Conservation (phyloP, 1,139 yeast genomes). For the Hansenula sp. region DNA sequence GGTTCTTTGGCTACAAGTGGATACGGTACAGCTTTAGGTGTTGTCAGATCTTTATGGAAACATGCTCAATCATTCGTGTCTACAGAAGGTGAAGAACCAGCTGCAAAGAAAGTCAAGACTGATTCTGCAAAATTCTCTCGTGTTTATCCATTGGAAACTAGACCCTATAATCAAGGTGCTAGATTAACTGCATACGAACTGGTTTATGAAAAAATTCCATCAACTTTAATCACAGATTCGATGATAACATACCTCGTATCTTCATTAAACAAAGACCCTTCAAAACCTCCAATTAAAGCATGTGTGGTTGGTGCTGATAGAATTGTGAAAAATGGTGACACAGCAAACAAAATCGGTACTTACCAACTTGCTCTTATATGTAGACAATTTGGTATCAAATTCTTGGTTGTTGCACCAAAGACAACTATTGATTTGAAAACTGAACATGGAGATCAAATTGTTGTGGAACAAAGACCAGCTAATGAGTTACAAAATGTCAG, state of each 20-base stretch:
- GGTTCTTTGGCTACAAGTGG: constrained; percentile 96
- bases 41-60: constrained; percentile 66
- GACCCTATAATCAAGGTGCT: constrained; percentile 97
- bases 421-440: constrained; percentile 80
- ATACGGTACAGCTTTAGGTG: constrained; percentile 94
- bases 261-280: constrained; percentile 21
- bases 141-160: constrained; percentile 86
- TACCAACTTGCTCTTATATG: constrained; percentile 78
- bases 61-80: constrained; percentile 27
- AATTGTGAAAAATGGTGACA: constrained; percentile 86
- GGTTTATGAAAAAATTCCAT: constrained; percentile 79
- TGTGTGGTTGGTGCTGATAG: constrained; percentile 99
- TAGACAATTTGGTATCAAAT: constrained; percentile 52
- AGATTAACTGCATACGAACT: constrained; percentile 89
- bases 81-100: constrained; percentile 19
- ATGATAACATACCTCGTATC: constrained; percentile 79
- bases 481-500: constrained; percentile 71
- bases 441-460: constrained; percentile 63
- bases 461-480: constrained; percentile 84
- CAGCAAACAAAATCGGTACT: constrained; percentile 97
- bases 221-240: constrained; percentile 84
- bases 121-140: constrained; percentile 40
- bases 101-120: constrained; percentile 25
- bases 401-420: constrained; percentile 92
- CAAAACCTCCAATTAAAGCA: constrained; percentile 60